Percentiles rank a stretch among this genome's conserved stretches.
Evolutionary conservation across 2,329 filamentous ascomycete genomes (phyloP).

Genomic region (Zopfia rhizophila): DNA sequence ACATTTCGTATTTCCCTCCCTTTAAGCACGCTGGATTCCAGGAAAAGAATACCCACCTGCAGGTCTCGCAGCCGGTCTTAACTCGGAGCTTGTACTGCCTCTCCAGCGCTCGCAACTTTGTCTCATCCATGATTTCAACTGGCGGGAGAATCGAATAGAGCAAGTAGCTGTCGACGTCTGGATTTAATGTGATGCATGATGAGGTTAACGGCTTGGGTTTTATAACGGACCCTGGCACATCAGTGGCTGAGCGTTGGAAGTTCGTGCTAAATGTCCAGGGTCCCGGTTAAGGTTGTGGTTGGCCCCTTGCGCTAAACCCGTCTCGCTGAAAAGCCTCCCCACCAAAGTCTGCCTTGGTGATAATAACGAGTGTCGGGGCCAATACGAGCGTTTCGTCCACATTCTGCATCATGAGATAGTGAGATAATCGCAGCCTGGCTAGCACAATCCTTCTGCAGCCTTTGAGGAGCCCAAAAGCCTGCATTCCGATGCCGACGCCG

Average conservation of each 20-base stretch:
- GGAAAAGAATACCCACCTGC: constrained; percentile 29
- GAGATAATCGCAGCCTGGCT: too few species aligned
- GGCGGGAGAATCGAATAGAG: not conserved
- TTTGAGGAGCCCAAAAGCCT: too few species aligned
- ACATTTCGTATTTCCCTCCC: not conserved
- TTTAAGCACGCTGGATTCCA: not conserved
- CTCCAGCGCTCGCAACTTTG: constrained; percentile 36
- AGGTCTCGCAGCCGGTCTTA: constrained; percentile 44
- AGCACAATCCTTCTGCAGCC: too few species aligned
- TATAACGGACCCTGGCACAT: constrained; percentile 8
- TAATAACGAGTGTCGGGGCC: too few species aligned
- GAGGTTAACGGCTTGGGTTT: constrained; percentile 10
- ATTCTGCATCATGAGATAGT: too few species aligned
- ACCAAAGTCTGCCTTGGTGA: too few species aligned
- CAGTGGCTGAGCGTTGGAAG: constrained; percentile 15
- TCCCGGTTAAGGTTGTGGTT: too few species aligned
- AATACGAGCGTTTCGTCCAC: too few species aligned
- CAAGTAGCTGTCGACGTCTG: constrained; percentile 1
- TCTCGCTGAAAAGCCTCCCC: too few species aligned
- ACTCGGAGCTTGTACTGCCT: constrained; percentile 41
- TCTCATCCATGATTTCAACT: constrained; percentile 32
- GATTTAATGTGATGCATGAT: constrained; percentile 5
- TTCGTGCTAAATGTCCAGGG: too few species aligned
- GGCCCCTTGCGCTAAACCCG: too few species aligned
- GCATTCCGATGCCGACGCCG: too few species aligned